These are phyloP conservation scores for Daphne laureola DNA, from an alignment of 441 rosid genomes.

Conservation along the genomic window DNA sequence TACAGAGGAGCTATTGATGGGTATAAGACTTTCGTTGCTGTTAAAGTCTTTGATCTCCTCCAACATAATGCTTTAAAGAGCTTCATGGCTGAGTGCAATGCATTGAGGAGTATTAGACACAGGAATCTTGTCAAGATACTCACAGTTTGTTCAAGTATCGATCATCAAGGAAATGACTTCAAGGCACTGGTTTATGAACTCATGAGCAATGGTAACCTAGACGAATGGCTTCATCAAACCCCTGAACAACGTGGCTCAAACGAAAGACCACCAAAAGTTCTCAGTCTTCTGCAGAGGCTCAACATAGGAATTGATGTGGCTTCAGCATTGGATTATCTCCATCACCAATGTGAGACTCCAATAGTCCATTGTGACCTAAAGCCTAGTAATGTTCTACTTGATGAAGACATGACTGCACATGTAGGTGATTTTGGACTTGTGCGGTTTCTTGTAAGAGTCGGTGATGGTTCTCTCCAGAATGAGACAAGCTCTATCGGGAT, in stretches of 20 bases:
- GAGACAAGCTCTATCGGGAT: constrained; percentile 9
- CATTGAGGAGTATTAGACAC: constrained; percentile 11
- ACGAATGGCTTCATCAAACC: constrained; percentile 9
- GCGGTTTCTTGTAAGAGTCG: neutral
- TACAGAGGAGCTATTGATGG: constrained; percentile 13
- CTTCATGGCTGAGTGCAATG: constrained; percentile 12
- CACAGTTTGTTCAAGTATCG: constrained; percentile 15
- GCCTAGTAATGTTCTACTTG: constrained; percentile 14
- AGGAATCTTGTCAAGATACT: constrained; percentile 11
- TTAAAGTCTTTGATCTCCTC: constrained; percentile 12
- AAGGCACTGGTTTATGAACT: constrained; percentile 13
- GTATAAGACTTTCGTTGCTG: constrained; percentile 8
- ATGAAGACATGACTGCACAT: constrained; percentile 12
- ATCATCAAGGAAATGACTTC: constrained; percentile 11
- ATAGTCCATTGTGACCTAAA: constrained; percentile 14
- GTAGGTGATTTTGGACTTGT: constrained; percentile 15
- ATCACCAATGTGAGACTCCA: constrained; percentile 9
- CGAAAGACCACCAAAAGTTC: neutral
- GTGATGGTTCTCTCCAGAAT: neutral
- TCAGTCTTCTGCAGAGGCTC: constrained; percentile 8
- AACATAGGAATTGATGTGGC: constrained; percentile 15
- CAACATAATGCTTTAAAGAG: constrained; percentile 9
- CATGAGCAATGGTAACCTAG: constrained; percentile 13
- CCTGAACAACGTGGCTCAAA: constrained; percentile 1
- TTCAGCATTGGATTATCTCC: constrained; percentile 14